These are phyloP conservation scores for Clitopilus passeckerianus DNA, from an alignment of 768 basidiomycete genomes.

Conservation along the genomic window DNA sequence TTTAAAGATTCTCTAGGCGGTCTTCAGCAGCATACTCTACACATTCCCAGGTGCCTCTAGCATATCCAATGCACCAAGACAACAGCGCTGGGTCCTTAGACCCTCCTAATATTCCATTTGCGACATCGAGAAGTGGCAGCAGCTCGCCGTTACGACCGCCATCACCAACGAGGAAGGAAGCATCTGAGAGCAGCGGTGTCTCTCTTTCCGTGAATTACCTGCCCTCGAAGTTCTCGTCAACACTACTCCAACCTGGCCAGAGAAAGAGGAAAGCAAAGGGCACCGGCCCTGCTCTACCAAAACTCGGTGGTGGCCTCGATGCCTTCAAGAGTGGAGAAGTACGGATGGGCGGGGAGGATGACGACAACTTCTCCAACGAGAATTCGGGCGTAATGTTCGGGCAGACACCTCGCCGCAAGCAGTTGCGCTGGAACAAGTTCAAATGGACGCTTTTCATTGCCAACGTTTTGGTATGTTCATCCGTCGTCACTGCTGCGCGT, in stretches of 20 bases:
- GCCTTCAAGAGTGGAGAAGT: constrained; percentile 52
- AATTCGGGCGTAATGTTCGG: constrained; percentile 38
- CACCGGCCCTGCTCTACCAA: constrained; percentile 33
- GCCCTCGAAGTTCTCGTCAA: constrained; percentile 62
- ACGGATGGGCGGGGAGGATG: constrained; percentile 45
- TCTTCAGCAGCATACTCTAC: constrained; percentile 16
- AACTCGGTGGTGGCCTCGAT: constrained; percentile 67
- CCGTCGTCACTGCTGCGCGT: neutral
- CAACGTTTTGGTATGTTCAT: constrained; percentile 38
- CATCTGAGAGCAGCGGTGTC: constrained; percentile 13
- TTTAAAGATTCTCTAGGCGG: constrained; percentile 13
- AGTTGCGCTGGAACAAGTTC: constrained; percentile 75
- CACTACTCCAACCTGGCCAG: constrained; percentile 36
- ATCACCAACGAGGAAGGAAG: constrained; percentile 5
- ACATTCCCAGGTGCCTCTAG: constrained; percentile 14
- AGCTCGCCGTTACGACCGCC: constrained; percentile 5
- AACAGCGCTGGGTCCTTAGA: constrained; percentile 10
- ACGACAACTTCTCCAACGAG: constrained; percentile 55
- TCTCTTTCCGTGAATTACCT: constrained; percentile 64
- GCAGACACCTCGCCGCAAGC: constrained; percentile 29
- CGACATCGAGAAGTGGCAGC: constrained; percentile 7
- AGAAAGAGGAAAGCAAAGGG: constrained; percentile 29
- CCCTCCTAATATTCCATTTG: constrained; percentile 12
- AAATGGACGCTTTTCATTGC: constrained; percentile 71
- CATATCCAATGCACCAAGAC: constrained; percentile 12